Percentiles rank a stretch among this genome's conserved stretches.
Evolutionary conservation across 2,329 filamentous ascomycete species (phyloP).

Genomic region (Tolypocladium paradoxum): DNA sequence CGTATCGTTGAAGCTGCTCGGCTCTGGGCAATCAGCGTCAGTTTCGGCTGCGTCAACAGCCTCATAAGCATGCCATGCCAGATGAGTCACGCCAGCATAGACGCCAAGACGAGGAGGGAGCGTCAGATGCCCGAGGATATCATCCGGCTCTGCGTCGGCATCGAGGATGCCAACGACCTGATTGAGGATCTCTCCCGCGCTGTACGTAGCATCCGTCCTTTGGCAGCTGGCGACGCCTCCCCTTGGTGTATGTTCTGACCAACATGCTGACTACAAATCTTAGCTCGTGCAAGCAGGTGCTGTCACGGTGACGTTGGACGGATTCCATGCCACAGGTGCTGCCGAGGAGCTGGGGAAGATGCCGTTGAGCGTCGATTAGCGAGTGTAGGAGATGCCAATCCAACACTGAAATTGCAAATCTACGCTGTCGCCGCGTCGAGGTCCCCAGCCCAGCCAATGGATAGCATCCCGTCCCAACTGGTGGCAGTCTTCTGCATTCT

Average conservation of each 20-base stretch:
- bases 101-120: conserved; percentile 82
- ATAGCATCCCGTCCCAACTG: background rate
- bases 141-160: conserved; percentile 89
- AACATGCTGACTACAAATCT: background rate
- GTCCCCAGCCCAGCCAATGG: background rate
- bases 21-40: conserved; percentile 91
- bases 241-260: background rate
- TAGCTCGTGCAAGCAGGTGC: conserved; percentile 90
- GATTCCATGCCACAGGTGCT: conserved; percentile 54
- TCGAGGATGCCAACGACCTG: conserved; percentile 84
- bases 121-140: conserved; percentile 93
- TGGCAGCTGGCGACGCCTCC: background rate
- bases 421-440: background rate
- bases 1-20: conserved; percentile 88
- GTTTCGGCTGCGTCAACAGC: conserved; percentile 96
- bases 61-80: conserved; percentile 98
- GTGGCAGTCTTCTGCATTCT: background rate
- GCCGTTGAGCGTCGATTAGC: conserved; percentile 12
- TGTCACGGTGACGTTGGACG: conserved; percentile 74
- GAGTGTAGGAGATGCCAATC: background rate
- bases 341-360: conserved; percentile 21
- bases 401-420: too few relatives aligned
- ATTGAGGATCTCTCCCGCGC: conserved; percentile 88
- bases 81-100: conserved; percentile 98
- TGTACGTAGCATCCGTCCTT: conserved; percentile 45